These are phyloP conservation scores for Paraleonurus japonicus DNA, from an alignment of 257 asterid species.

Conservation along the genomic window DNA sequence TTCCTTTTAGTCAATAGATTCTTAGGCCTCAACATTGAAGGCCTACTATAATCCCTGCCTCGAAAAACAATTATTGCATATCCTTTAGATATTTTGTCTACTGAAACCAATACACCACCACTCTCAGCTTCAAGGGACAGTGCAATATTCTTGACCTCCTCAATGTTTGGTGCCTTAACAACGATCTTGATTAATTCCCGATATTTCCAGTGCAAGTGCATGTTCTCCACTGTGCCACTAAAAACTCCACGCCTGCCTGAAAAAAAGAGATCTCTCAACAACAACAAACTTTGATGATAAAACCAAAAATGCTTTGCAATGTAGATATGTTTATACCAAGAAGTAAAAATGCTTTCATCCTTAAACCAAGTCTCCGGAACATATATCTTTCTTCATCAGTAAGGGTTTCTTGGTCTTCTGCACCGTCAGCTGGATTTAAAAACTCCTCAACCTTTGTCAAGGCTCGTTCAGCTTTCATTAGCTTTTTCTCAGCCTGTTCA, in stretches of 20 bases:
- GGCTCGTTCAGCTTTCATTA: slow-evolving; percentile 71
- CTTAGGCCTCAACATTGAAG: slow-evolving; percentile 70
- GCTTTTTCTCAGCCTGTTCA: slow-evolving; percentile 73
- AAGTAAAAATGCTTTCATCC: slow-evolving; percentile 98
- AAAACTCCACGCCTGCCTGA: slow-evolving; percentile 98
- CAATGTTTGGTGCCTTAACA: slow-evolving; percentile 71
- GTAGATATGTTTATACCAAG: slow-evolving; percentile 52
- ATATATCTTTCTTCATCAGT: slow-evolving; percentile 94
- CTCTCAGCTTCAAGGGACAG: slow-evolving; percentile 95
- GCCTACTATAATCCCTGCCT: slow-evolving; percentile 83
- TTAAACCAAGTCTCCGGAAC: slow-evolving; percentile 94
- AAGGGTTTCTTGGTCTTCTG: slow-evolving; percentile 65
- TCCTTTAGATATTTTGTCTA: slow-evolving; percentile 91
- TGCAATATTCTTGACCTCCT: slow-evolving; percentile 75
- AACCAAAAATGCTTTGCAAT: slow-evolving; percentile 13
- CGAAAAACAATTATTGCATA: slow-evolving; percentile 85
- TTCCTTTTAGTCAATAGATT: slow-evolving; percentile 91
- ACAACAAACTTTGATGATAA: slow-evolving; percentile 13
- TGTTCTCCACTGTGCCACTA: slow-evolving; percentile 96
- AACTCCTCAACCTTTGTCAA: slow-evolving; percentile 79
- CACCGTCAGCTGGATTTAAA: slow-evolving; percentile 61
- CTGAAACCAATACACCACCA: slow-evolving; percentile 87
- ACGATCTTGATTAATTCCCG: slow-evolving; percentile 85
- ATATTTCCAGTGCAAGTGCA: slow-evolving; percentile 99
- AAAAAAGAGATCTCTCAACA: slow-evolving; percentile 24